A percentile compares a stretch with the other conserved stretches of the same genome.
Evolutionary conservation across 1,284 basidiomycete species (phyloP).

Genomic region (Pascua guehoae): DNA sequence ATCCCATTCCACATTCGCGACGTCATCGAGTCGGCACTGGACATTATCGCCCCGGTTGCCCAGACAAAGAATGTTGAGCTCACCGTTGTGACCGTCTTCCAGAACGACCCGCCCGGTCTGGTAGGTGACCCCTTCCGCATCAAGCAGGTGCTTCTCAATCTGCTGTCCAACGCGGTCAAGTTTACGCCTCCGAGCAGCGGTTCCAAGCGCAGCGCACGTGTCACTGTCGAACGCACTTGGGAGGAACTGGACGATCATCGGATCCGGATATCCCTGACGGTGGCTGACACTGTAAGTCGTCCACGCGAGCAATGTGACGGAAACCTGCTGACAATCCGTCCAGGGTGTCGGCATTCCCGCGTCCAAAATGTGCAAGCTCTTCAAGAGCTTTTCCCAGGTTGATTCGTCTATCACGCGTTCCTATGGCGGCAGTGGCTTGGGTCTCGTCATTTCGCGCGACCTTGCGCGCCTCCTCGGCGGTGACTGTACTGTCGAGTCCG

Average conservation of each 20-base stretch:
- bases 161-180: slow-evolving; percentile 44
- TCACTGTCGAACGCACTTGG: slow-evolving; percentile 32
- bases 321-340: too few relatives aligned
- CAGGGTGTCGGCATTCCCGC: slow-evolving; percentile 35
- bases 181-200: slow-evolving; percentile 28
- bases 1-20: slow-evolving; percentile 49
- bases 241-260: slow-evolving; percentile 18
- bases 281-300: slow-evolving; percentile 27
- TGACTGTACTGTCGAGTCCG: slow-evolving; percentile 39
- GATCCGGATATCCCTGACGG: slow-evolving; percentile 25
- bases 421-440: slow-evolving; percentile 43
- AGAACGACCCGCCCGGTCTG: slow-evolving; percentile 34
- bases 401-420: slow-evolving; percentile 43
- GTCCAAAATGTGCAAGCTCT: slow-evolving; percentile 41
- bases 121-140: slow-evolving; percentile 44
- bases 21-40: slow-evolving; percentile 40
- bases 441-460: slow-evolving; percentile 43
- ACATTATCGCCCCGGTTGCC: slow-evolving; percentile 38
- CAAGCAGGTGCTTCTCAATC: slow-evolving; percentile 41
- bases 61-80: slow-evolving; percentile 43
- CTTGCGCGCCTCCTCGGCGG: slow-evolving; percentile 44
- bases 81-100: slow-evolving; percentile 30
- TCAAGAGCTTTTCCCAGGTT: slow-evolving; percentile 45
- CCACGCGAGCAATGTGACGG: slow-evolving; percentile 8
- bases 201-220: slow-evolving; percentile 19